These are phyloP conservation scores for Cutaneotrichosporon arboriforme DNA, from an alignment of 1,284 basidiomycete genomes.

Conservation along the genomic window DNA sequence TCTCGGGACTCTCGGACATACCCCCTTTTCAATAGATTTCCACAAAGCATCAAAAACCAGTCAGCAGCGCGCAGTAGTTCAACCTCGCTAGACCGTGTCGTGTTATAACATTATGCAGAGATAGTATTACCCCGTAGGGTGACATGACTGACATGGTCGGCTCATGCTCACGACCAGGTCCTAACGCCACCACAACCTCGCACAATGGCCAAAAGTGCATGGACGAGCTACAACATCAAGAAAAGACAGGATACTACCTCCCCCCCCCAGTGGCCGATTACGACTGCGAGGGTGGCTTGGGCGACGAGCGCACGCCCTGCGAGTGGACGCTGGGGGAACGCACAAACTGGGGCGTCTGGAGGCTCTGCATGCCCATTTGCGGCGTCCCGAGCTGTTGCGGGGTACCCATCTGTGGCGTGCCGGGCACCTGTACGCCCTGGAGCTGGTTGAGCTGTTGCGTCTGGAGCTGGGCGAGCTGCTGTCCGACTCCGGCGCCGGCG, in stretches of 20 bases:
- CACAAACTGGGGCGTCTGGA: constrained; percentile 13
- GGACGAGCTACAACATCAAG: not conserved
- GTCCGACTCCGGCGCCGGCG: too few species aligned
- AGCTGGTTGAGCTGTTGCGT: not conserved
- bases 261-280: not conserved
- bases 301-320: constrained; percentile 11
- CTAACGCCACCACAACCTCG: too few species aligned
- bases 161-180: too few species aligned
- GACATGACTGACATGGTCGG: too few species aligned
- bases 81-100: constrained; percentile 2
- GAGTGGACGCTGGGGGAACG: constrained; percentile 13
- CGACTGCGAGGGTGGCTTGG: constrained; percentile 10
- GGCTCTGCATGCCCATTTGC: constrained; percentile 12
- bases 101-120: constrained; percentile 7
- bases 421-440: not conserved
- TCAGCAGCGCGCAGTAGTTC: constrained; percentile 2
- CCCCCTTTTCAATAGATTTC: not conserved
- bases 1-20: constrained; percentile 2
- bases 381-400: constrained; percentile 8
- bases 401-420: constrained; percentile 5
- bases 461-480: too few species aligned
- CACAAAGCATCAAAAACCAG: not conserved
- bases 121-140: not conserved
- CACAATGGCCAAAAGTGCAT: too few species aligned
- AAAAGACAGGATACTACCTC: not conserved